Conservation (phyloP, 1,284 basidiomycete genomes). For the Sanguinoderma infundibulare region DNA sequence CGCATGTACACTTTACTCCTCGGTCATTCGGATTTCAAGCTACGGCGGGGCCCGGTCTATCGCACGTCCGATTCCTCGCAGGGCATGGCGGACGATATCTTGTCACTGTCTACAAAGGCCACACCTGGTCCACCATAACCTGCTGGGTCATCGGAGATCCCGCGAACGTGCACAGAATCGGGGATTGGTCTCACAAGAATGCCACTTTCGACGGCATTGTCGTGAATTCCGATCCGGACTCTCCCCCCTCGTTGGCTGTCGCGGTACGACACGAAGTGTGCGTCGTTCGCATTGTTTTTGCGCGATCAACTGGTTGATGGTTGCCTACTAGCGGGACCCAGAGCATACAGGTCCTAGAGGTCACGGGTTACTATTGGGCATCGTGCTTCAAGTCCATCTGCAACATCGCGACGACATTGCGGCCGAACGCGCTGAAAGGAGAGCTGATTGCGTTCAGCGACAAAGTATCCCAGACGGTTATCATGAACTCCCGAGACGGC, state of each 20-base stretch:
- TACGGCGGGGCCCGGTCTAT: slow-evolving; percentile 46
- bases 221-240: slow-evolving; percentile 49
- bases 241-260: slow-evolving; percentile 52
- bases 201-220: slow-evolving; percentile 53
- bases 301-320: not conserved
- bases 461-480: slow-evolving; percentile 48
- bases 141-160: slow-evolving; percentile 49
- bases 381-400: slow-evolving; percentile 20
- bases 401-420: slow-evolving; percentile 43
- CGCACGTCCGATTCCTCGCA: slow-evolving; percentile 56
- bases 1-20: slow-evolving; percentile 25
- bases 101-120: slow-evolving; percentile 57
- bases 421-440: slow-evolving; percentile 51
- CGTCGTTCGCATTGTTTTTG: slow-evolving; percentile 2
- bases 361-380: not conserved
- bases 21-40: slow-evolving; percentile 28
- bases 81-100: slow-evolving; percentile 47
- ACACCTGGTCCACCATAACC: slow-evolving; percentile 59
- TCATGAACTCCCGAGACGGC: slow-evolving; percentile 56
- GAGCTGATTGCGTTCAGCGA: slow-evolving; percentile 58
- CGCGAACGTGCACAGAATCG: slow-evolving; percentile 33
- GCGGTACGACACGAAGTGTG: slow-evolving; percentile 39
- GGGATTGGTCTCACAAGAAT: slow-evolving; percentile 57
- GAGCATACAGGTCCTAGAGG: slow-evolving; percentile 29
- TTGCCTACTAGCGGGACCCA: slow-evolving; percentile 18